phyloP scores from a whole-genome alignment of 1,284 basidiomycete species.

The Gomphus bonarii region DNA sequence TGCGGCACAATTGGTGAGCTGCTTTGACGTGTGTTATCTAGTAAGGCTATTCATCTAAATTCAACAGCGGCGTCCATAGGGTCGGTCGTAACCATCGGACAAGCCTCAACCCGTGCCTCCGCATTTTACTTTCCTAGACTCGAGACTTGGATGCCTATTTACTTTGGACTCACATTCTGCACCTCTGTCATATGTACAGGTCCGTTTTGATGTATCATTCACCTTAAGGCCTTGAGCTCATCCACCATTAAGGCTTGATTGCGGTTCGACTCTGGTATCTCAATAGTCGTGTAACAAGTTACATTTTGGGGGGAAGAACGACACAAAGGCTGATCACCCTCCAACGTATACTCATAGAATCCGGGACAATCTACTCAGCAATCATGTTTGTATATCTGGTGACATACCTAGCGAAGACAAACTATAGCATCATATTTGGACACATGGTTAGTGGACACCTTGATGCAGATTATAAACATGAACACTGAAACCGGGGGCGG shows the following conservation, averaged over 20 bases:
- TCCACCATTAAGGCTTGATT: background rate
- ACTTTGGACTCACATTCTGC: background rate
- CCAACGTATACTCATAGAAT: background rate
- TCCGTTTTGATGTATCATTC: background rate
- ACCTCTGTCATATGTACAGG: background rate
- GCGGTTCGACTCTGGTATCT: background rate
- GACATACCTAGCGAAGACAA: background rate
- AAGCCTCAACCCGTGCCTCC: background rate
- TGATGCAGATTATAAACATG: background rate
- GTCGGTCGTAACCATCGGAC: background rate
- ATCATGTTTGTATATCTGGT: background rate
- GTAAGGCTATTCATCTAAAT: background rate
- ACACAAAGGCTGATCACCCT: background rate
- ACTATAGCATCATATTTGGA: background rate
- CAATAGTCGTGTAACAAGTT: background rate
- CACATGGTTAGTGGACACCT: background rate
- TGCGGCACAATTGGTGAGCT: background rate
- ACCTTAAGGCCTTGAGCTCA: background rate
- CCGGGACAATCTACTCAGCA: background rate
- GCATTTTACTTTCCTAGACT: background rate
- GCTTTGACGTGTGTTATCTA: background rate
- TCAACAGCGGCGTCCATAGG: background rate
- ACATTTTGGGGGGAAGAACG: background rate
- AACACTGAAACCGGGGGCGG: background rate
- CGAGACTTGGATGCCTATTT: background rate